Conservation (phyloP, 2,329 filamentous ascomycete genomes). For the Fusarium sp. region DNA sequence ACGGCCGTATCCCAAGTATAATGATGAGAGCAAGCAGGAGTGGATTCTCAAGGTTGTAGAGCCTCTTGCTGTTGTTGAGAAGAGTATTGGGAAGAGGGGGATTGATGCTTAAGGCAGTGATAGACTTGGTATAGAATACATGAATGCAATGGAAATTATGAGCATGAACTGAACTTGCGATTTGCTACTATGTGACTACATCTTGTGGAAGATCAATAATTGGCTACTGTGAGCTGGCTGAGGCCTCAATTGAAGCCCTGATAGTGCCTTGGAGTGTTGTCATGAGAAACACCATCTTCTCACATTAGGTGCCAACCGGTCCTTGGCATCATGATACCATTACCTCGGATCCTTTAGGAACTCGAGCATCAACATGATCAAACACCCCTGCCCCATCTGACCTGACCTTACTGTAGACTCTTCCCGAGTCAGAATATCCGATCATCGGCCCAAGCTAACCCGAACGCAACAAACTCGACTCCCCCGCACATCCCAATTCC, state of each 20-base stretch:
- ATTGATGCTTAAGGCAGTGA: constrained; percentile 6
- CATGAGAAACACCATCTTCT: neutral
- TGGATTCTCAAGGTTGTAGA: constrained; percentile 48
- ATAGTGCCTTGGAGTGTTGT: neutral
- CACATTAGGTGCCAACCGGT: neutral
- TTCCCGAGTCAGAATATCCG: neutral
- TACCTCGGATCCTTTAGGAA: neutral
- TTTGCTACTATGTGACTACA: neutral
- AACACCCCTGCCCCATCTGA: neutral
- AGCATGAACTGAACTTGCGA: neutral
- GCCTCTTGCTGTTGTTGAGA: constrained; percentile 36
- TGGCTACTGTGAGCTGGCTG: neutral
- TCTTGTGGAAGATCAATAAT: neutral
- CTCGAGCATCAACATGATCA: neutral
- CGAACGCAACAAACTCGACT: neutral
- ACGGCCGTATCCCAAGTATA: constrained; percentile 64
- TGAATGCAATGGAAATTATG: neutral
- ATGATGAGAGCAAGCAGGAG: constrained; percentile 48
- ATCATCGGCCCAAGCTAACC: constrained; percentile 10
- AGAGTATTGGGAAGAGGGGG: constrained; percentile 38
- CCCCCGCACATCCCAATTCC: neutral
- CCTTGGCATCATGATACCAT: neutral
- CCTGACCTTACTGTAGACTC: neutral
- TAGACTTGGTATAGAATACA: neutral
- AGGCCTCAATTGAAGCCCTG: neutral